These are phyloP conservation scores for Ceratobasidium sp. DNA, from an alignment of 1,284 basidiomycete genomes.

Conservation along the genomic window DNA sequence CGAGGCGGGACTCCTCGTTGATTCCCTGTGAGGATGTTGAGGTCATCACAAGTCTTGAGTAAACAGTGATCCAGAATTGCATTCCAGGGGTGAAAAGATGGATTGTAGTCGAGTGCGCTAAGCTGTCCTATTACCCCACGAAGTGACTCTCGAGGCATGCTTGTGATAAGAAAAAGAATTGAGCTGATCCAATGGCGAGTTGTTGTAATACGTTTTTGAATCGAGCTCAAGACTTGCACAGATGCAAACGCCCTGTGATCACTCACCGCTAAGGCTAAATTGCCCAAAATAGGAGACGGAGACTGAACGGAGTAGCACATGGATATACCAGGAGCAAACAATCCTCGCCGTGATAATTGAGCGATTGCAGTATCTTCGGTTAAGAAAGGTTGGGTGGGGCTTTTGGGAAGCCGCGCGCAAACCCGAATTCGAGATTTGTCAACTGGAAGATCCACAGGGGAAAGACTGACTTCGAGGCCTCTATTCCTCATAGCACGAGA, in stretches of 20 bases:
- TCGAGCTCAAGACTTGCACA: background rate
- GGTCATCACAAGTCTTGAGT: slow-evolving; percentile 1
- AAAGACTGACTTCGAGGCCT: slow-evolving; percentile 83
- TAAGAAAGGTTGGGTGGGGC: background rate
- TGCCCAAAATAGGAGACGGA: background rate
- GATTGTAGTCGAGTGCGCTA: background rate
- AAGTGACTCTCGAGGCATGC: slow-evolving; percentile 12
- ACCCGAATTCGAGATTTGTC: slow-evolving; percentile 24
- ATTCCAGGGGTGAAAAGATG: background rate
- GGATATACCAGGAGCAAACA: background rate
- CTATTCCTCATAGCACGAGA: slow-evolving; percentile 99
- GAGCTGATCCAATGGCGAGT: background rate
- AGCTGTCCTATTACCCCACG: slow-evolving; percentile 6
- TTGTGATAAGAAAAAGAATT: slow-evolving; percentile 5
- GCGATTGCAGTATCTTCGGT: slow-evolving; percentile 12
- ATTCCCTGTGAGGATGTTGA: slow-evolving; percentile 13
- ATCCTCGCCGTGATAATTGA: slow-evolving; percentile 39
- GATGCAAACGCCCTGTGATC: slow-evolving; percentile 16
- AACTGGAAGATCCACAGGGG: slow-evolving; percentile 41
- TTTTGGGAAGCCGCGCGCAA: slow-evolving; percentile 1
- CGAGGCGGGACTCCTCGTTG: slow-evolving; percentile 49
- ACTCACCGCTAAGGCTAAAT: slow-evolving; percentile 4
- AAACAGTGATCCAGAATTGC: background rate
- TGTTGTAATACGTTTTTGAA: background rate
- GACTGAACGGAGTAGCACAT: background rate